Evolutionary conservation across 1,139 yeast genomes (phyloP).

Genomic region (Blastobotrys serpentis): DNA sequence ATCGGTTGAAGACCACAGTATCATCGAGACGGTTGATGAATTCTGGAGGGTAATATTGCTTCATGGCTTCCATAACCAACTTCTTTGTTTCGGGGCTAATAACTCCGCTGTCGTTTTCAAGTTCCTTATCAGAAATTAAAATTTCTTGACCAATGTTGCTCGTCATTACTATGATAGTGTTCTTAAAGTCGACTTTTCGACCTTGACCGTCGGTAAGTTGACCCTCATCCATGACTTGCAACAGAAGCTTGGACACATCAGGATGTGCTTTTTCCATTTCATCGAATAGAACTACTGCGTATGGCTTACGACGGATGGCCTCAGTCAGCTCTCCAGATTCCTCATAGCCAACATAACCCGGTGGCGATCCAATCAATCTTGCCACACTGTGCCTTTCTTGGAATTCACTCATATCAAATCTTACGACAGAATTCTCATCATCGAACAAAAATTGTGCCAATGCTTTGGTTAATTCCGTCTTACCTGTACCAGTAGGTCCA

Average conservation of each 20-base stretch:
- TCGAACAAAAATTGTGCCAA: conserved; percentile 89
- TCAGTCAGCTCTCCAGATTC: conserved; percentile 92
- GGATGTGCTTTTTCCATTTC: conserved; percentile 97
- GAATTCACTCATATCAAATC: conserved; percentile 97
- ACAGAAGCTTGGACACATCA: conserved; percentile 79
- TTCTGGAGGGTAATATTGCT: conserved; percentile 82
- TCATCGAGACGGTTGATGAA: conserved; percentile 93
- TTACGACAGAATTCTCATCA: conserved; percentile 76
- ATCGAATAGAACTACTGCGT: conserved; percentile 87
- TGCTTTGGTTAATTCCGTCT: conserved; percentile 89
- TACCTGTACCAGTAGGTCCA: conserved; percentile 99
- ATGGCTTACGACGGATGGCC: conserved; percentile 92
- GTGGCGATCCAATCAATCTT: conserved; percentile 94
- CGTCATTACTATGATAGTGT: conserved; percentile 95
- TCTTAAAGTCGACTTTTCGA: conserved; percentile 86
- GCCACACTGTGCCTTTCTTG: conserved; percentile 92
- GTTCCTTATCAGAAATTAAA: conserved; percentile 63
- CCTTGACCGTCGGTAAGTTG: conserved; percentile 93
- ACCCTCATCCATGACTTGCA: conserved; percentile 95
- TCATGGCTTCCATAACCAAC: conserved; percentile 65
- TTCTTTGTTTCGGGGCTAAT: conserved; percentile 51
- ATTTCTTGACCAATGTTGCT: conserved; percentile 95
- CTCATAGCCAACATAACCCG: conserved; percentile 96
- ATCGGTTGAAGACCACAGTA: conserved; percentile 81
- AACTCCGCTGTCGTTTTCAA: conserved; percentile 47